phyloP scores from a whole-genome alignment of 441 rosid genomes.

The Jatropha multifida region DNA sequence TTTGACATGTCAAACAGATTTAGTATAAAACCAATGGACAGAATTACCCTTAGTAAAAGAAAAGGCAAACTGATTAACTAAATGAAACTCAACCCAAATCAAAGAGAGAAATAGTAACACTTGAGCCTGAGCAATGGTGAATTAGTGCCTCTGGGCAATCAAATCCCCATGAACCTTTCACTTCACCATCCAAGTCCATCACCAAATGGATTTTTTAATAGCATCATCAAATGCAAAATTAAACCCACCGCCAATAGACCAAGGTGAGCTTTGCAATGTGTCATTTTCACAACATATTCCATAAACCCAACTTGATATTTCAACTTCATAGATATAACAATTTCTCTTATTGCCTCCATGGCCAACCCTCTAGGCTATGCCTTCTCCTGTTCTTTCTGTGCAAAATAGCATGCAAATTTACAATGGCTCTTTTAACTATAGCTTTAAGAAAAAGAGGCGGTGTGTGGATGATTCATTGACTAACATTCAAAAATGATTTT shows the following conservation, averaged over 20 bases:
- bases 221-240: slow-evolving; percentile 51
- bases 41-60: too few species aligned
- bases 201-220: slow-evolving; percentile 51
- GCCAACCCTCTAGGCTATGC: slow-evolving; percentile 69
- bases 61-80: too few species aligned
- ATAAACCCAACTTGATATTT: slow-evolving; percentile 51
- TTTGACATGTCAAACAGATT: too few species aligned
- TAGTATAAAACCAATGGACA: too few species aligned
- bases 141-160: slow-evolving; percentile 38
- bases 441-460: slow-evolving; percentile 28
- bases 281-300: slow-evolving; percentile 60
- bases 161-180: slow-evolving; percentile 49
- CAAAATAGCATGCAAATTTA: slow-evolving; percentile 62
- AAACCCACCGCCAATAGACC: slow-evolving; percentile 80
- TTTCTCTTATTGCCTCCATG: slow-evolving; percentile 75
- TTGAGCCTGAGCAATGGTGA: too few species aligned
- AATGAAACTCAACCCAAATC: too few species aligned
- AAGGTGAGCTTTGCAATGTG: slow-evolving; percentile 64
- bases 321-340: slow-evolving; percentile 55
- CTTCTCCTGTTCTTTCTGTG: slow-evolving; percentile 84
- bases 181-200: slow-evolving; percentile 29
- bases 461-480: too few species aligned
- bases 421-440: slow-evolving; percentile 52
- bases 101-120: too few species aligned
- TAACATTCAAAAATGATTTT: too few species aligned